phyloP scores from a whole-genome alignment of 768 basidiomycete species.

The Phlegmacium glaucopus region DNA sequence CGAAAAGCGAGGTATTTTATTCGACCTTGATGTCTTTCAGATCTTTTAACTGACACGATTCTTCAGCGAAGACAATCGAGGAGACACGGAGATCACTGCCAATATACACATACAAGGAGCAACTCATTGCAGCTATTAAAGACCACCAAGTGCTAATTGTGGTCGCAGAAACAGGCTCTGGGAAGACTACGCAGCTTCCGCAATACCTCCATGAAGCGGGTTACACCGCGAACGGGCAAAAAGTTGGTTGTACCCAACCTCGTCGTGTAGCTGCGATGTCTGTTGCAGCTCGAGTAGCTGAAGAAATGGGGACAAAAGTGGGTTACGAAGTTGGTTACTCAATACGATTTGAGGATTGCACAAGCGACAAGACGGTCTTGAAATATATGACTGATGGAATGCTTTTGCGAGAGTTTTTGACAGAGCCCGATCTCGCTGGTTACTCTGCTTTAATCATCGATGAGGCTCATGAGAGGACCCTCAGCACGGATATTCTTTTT shows the following conservation, averaged over 20 bases:
- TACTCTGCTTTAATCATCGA: conserved; percentile 97
- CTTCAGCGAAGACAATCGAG: conserved; percentile 79
- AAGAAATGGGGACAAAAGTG: conserved; percentile 96
- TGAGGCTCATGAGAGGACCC: conserved; percentile 96
- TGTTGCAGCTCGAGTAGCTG: conserved; percentile 97
- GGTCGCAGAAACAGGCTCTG: conserved; percentile 97
- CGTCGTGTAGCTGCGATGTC: conserved; percentile 99
- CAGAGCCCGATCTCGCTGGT: conserved; percentile 93
- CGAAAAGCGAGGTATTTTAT: conserved; percentile 73
- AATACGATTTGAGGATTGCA: conserved; percentile 99
- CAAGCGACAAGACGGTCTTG: conserved; percentile 96
- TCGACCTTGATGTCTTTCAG: not conserved
- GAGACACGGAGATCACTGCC: conserved; percentile 93
- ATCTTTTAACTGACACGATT: not conserved
- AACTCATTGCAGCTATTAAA: conserved; percentile 84
- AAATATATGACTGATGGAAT: conserved; percentile 99
- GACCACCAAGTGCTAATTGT: conserved; percentile 96
- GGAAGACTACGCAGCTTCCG: conserved; percentile 97
- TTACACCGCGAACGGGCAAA: conserved; percentile 82
- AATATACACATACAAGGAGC: conserved; percentile 84
- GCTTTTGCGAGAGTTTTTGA: conserved; percentile 94
- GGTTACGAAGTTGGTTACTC: conserved; percentile 99
- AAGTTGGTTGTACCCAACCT: conserved; percentile 96
- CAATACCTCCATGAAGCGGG: conserved; percentile 99
- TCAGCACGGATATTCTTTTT: conserved; percentile 98